Conservation (phyloP, 208 protist species). For the Acanthamoeba castellanii region DNA sequence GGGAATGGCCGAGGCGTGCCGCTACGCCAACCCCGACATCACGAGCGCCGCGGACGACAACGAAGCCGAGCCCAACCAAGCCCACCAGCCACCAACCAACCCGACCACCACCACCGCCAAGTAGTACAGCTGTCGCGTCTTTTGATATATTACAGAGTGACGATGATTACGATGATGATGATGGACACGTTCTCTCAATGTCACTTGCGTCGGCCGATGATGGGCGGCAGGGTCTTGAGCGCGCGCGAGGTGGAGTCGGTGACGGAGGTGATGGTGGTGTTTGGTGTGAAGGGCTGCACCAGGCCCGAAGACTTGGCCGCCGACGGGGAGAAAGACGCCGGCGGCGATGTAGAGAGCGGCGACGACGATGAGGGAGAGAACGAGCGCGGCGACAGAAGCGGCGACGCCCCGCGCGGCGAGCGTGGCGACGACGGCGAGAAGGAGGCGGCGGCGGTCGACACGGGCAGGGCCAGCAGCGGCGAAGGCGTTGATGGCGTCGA, state of each 20-base stretch:
- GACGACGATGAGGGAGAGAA: background rate
- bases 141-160: background rate
- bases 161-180: no score
- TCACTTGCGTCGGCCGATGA: conserved; percentile 26
- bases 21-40: background rate
- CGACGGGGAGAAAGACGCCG: background rate
- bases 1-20: conserved; percentile 4
- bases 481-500: background rate
- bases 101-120: no score
- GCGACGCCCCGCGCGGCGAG: background rate
- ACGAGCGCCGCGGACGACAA: background rate
- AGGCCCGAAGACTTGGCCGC: background rate
- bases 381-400: background rate
- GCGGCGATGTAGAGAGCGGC: background rate
- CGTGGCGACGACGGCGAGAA: background rate
- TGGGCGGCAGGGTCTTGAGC: background rate
- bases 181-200: no score
- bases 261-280: background rate
- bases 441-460: no score
- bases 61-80: background rate
- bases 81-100: no score
- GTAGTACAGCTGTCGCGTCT: no score
- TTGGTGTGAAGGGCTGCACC: background rate
- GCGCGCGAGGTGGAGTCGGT: background rate
- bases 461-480: no score